A percentile compares a stretch with the other conserved stretches of the same genome.
Conservation (phyloP, 805 yeast species). For the Metschnikowia peoriensis region DNA sequence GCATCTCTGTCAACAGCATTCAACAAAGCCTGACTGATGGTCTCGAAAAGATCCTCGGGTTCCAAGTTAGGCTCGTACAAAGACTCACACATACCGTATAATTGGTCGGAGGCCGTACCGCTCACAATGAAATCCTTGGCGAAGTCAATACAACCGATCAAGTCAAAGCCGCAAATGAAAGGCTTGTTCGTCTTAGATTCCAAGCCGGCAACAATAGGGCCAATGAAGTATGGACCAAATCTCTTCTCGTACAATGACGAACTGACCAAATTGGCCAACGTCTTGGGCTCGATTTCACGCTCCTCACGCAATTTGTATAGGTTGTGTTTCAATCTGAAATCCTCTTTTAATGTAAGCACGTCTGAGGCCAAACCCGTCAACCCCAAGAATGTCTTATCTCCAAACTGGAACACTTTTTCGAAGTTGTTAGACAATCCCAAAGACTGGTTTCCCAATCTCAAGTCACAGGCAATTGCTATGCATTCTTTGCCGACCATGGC, state of each 20-base stretch:
- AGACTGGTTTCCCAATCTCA: slow-evolving; percentile 91
- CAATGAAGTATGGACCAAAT: slow-evolving; percentile 94
- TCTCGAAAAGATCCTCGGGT: slow-evolving; percentile 94
- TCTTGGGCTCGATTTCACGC: slow-evolving; percentile 86
- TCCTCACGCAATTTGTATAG: slow-evolving; percentile 89
- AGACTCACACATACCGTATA: slow-evolving; percentile 98
- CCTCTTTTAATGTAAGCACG: slow-evolving; percentile 80
- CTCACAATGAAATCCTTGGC: slow-evolving; percentile 93
- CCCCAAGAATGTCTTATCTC: slow-evolving; percentile 78
- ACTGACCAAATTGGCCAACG: slow-evolving; percentile 89
- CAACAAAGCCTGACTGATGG: slow-evolving; percentile 88
- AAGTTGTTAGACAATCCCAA: slow-evolving; percentile 89
- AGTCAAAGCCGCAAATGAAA: slow-evolving; percentile 91
- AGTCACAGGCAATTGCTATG: slow-evolving; percentile 95
- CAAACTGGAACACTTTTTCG: slow-evolving; percentile 86
- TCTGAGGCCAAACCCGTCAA: slow-evolving; percentile 95
- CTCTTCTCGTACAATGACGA: slow-evolving; percentile 87
- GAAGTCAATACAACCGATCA: slow-evolving; percentile 93
- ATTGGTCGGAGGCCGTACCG: slow-evolving; percentile 96
- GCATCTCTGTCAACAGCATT: slow-evolving; percentile 98
- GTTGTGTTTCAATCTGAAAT: slow-evolving; percentile 81
- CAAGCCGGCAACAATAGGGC: slow-evolving; percentile 95
- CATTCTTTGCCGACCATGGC: slow-evolving; percentile 99
- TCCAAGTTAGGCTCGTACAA: slow-evolving; percentile 90
- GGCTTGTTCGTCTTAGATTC: slow-evolving; percentile 81